phyloP scores from a whole-genome alignment of 768 basidiomycete species.

The Cyclocybe aegerita region DNA sequence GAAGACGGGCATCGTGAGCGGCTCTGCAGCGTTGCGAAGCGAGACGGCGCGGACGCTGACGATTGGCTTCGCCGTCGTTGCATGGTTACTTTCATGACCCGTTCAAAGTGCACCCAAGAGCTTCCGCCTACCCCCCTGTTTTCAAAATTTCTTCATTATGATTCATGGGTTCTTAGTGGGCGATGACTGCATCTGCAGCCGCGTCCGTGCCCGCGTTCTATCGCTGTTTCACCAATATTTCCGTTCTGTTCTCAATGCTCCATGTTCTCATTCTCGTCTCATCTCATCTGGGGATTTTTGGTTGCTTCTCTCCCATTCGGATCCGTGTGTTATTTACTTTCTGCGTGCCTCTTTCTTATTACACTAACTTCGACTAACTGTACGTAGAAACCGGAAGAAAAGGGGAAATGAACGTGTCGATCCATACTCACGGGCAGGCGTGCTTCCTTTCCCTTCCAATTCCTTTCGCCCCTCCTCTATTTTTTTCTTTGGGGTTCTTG shows the following conservation, averaged over 20 bases:
- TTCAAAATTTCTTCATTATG: background rate
- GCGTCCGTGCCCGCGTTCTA: too few relatives aligned
- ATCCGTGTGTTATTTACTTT: background rate
- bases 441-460: too few relatives aligned
- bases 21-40: constrained; percentile 6
- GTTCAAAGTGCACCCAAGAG: background rate
- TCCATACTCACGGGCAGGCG: too few relatives aligned
- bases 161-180: too few relatives aligned
- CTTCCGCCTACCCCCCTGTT: background rate
- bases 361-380: background rate
- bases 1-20: constrained; percentile 15
- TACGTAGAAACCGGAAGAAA: background rate
- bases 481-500: too few relatives aligned
- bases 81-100: constrained; percentile 2
- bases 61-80: background rate
- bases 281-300: background rate
- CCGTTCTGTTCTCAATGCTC: too few relatives aligned
- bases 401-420: too few relatives aligned
- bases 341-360: background rate
- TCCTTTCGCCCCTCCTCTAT: too few relatives aligned
- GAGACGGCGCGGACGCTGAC: constrained; percentile 1
- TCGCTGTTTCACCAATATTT: too few relatives aligned
- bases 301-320: background rate
- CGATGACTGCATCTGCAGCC: too few relatives aligned
- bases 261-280: background rate